Conservation (phyloP, 257 asterid species). For the Rehmannia glutinosa region DNA sequence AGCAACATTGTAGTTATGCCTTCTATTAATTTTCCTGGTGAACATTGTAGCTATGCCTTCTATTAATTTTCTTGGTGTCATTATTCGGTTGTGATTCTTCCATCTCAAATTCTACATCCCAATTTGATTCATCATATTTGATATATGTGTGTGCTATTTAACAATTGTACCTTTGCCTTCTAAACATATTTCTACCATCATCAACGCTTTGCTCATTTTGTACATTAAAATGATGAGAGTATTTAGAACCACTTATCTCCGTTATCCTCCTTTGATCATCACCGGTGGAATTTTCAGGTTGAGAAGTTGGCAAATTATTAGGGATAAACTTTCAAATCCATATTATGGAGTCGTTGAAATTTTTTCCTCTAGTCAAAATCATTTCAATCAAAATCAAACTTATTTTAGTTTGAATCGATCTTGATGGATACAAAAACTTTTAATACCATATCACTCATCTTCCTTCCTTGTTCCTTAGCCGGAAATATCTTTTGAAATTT, state of each 20-base stretch:
- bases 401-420: no score
- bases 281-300: no score
- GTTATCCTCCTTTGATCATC: conserved; percentile 19
- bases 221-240: conserved; percentile 15
- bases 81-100: conserved; percentile 39
- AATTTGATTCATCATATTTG: conserved; percentile 62
- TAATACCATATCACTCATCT: no score
- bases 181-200: conserved; percentile 28
- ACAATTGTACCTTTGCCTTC: conserved; percentile 67
- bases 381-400: no score
- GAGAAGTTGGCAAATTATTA: conserved; percentile 16
- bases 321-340: conserved; percentile 19
- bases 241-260: conserved; percentile 17
- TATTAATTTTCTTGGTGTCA: conserved; percentile 24
- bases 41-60: conserved; percentile 63
- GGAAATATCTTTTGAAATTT: no score
- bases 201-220: background rate
- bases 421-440: no score
- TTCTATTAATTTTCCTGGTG: no score
- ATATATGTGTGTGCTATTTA: conserved; percentile 32
- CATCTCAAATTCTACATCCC: conserved; percentile 69
- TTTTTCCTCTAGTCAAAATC: no score
- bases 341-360: no score
- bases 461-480: no score
- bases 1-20: no score